Evolutionary conservation across 768 basidiomycete species (phyloP).

Genomic region (Pulveroboletus frians): DNA sequence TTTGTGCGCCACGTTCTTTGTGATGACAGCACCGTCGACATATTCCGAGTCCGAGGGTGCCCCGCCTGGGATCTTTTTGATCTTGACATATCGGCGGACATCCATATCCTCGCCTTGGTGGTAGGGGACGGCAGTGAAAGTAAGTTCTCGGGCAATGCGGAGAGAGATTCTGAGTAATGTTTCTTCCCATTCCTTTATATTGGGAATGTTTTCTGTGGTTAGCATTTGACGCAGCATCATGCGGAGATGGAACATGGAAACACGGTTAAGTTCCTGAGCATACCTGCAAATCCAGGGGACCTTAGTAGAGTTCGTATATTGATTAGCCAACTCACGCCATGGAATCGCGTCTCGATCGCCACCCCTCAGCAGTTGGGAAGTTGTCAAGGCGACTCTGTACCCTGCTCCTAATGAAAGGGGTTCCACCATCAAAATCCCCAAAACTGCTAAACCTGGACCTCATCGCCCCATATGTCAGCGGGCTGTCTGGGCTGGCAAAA

Average conservation of each 20-base stretch:
- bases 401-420: slow-evolving; percentile 81
- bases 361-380: slow-evolving; percentile 56
- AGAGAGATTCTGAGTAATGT: slow-evolving; percentile 76
- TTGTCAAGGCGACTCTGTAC: slow-evolving; percentile 73
- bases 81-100: slow-evolving; percentile 90
- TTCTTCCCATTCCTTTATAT: slow-evolving; percentile 84
- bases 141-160: slow-evolving; percentile 79
- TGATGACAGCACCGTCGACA: slow-evolving; percentile 93
- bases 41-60: slow-evolving; percentile 91
- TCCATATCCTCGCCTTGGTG: slow-evolving; percentile 92
- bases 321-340: slow-evolving; percentile 61
- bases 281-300: slow-evolving; percentile 42
- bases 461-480: slow-evolving; percentile 42
- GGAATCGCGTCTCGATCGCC: slow-evolving; percentile 85
- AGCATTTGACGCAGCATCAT: slow-evolving; percentile 91
- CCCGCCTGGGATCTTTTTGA: slow-evolving; percentile 97
- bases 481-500: slow-evolving; percentile 46
- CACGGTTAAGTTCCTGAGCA: slow-evolving; percentile 75
- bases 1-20: slow-evolving; percentile 97
- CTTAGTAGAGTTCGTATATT: slow-evolving; percentile 3
- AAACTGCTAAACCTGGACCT: slow-evolving; percentile 67
- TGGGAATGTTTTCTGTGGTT: slow-evolving; percentile 73
- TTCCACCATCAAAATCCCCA: slow-evolving; percentile 64
- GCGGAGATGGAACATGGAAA: slow-evolving; percentile 85
- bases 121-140: slow-evolving; percentile 65